Conservation (phyloP, 139 green algal genomes). For the Chlamydomonas urium region DNA sequence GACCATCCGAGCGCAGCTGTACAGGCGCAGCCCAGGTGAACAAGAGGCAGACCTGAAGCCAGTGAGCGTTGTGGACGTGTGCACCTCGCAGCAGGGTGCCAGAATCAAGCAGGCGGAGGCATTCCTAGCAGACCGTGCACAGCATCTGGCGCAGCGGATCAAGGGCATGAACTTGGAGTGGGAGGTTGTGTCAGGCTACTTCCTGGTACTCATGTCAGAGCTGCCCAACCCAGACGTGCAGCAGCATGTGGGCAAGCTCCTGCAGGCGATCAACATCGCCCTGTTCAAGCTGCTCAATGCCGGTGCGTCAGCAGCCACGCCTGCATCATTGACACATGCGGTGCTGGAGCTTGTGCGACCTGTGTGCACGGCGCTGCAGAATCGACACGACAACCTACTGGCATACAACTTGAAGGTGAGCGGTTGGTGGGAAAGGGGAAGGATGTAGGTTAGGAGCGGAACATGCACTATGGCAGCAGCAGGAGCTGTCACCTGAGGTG, state of each 20-base stretch:
- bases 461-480: too few relatives aligned
- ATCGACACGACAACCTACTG: too few relatives aligned
- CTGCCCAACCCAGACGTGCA: not conserved
- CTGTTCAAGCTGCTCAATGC: slow-evolving; percentile 8
- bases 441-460: too few relatives aligned
- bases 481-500: too few relatives aligned
- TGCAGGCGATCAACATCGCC: slow-evolving; percentile 8
- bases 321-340: slow-evolving; percentile 3
- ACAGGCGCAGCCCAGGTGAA: not conserved
- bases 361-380: slow-evolving; percentile 1
- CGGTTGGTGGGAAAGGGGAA: too few relatives aligned
- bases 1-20: not conserved
- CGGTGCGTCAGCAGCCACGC: not conserved
- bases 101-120: slow-evolving; percentile 11
- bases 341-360: slow-evolving; percentile 11
- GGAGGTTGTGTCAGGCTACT: slow-evolving; percentile 11
- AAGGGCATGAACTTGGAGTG: not conserved
- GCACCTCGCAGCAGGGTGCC: not conserved
- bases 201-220: slow-evolving; percentile 1
- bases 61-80: slow-evolving; percentile 2
- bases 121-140: not conserved
- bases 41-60: slow-evolving; percentile 1
- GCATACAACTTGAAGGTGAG: too few relatives aligned
- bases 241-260: not conserved
- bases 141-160: slow-evolving; percentile 8